Evolutionary conservation across 148 eudicot species (phyloP).

Genomic region (Dysphania ambrosioides): DNA sequence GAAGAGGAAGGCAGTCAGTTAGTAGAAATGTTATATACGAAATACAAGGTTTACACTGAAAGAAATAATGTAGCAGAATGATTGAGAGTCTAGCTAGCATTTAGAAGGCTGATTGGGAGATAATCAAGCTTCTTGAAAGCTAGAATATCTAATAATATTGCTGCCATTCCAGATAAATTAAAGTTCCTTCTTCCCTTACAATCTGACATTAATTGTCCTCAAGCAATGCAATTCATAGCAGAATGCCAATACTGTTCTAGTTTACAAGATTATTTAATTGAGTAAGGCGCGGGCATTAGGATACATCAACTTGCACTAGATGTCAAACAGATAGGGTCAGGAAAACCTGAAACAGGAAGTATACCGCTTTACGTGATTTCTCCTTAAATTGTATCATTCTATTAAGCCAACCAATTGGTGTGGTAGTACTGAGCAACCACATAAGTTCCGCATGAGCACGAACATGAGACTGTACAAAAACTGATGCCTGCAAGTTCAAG

Average conservation of each 20-base stretch:
- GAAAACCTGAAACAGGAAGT: constrained; percentile 14
- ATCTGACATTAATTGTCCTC: too few species aligned
- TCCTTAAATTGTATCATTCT: constrained; percentile 99
- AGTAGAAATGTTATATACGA: too few species aligned
- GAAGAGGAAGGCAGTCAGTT: too few species aligned
- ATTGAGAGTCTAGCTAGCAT: too few species aligned
- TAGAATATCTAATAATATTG: too few species aligned
- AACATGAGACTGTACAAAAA: constrained; percentile 98
- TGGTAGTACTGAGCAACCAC: constrained; percentile 93
- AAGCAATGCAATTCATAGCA: too few species aligned
- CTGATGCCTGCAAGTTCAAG: constrained; percentile 57
- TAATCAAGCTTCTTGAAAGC: too few species aligned
- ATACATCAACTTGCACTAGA: neutral
- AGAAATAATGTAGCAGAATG: too few species aligned
- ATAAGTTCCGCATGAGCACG: constrained; percentile 95
- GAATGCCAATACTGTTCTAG: neutral
- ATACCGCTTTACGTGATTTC: constrained; percentile 88
- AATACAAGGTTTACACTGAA: too few species aligned
- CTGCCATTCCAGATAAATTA: too few species aligned
- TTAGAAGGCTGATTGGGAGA: too few species aligned
- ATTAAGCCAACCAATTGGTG: constrained; percentile 97
- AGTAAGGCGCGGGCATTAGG: neutral
- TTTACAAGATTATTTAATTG: neutral
- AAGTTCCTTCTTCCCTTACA: too few species aligned
- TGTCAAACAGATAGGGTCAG: neutral